A percentile compares a stretch with the other conserved stretches of the same genome.
Evolutionary conservation across 73 alveolate genomes (phyloP).

Genomic region (Paraurostyla sp.): DNA sequence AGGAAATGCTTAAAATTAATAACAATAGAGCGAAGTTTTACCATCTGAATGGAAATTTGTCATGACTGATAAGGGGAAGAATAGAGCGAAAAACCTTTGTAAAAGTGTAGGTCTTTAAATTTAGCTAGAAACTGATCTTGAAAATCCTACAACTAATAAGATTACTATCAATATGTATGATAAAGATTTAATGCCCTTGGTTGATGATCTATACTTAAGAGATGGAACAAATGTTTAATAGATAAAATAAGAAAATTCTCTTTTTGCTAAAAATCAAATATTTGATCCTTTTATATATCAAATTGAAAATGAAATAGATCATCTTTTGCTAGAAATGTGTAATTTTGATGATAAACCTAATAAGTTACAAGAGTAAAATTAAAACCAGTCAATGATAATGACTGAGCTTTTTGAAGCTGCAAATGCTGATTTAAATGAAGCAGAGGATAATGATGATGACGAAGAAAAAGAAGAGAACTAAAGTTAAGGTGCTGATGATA

Average conservation of each 20-base stretch:
- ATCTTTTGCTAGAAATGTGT: neutral
- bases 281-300: conserved; percentile 22
- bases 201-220: conserved; percentile 47
- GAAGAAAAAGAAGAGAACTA: conserved; percentile 4
- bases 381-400: neutral
- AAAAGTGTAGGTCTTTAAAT: conserved; percentile 50
- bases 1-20: neutral
- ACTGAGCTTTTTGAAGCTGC: neutral
- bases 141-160: conserved; percentile 31
- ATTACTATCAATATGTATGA: conserved; percentile 65
- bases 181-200: conserved; percentile 54
- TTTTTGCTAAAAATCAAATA: neutral
- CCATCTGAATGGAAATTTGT: conserved; percentile 11
- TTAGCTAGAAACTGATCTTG: conserved; percentile 46
- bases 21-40: too few relatives aligned
- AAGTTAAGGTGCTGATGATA: conserved; percentile 15
- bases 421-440: conserved; percentile 4
- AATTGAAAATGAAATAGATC: conserved; percentile 21
- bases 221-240: conserved; percentile 42
- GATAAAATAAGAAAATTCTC: conserved; percentile 24
- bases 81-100: conserved; percentile 42
- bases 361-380: neutral
- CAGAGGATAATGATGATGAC: conserved; percentile 23
- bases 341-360: neutral
- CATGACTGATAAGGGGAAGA: conserved; percentile 65